These are phyloP conservation scores for Tricholoma sp. DNA, from an alignment of 768 basidiomycete genomes.

Conservation along the genomic window DNA sequence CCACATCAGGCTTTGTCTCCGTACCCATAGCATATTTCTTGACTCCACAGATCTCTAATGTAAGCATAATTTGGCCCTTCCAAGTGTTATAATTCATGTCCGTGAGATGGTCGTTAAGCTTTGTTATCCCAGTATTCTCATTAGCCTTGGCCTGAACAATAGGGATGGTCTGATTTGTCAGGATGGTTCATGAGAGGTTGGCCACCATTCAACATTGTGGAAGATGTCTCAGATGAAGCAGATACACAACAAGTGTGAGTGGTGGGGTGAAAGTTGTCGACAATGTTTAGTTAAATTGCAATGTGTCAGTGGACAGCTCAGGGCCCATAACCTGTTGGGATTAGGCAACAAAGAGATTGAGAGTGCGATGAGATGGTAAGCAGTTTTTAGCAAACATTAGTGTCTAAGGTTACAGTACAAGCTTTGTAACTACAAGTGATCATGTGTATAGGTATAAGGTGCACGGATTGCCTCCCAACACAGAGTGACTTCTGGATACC, in stretches of 20 bases:
- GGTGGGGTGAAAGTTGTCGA: neutral
- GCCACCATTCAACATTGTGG: neutral
- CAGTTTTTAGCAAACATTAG: no score
- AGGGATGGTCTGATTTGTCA: neutral
- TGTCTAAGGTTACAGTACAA: no score
- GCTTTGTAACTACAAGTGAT: no score
- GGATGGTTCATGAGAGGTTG: neutral
- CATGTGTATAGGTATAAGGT: no score
- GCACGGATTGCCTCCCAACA: no score
- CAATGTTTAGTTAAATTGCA: neutral
- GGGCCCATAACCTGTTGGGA: neutral
- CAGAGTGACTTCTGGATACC: no score
- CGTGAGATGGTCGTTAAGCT: neutral
- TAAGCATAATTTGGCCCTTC: neutral
- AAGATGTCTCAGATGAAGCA: neutral
- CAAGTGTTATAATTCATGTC: neutral
- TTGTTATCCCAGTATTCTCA: neutral
- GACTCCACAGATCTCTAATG: neutral
- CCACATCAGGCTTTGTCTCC: neutral
- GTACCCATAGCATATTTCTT: neutral
- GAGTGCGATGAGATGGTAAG: no score
- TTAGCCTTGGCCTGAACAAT: neutral
- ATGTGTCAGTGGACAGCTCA: neutral
- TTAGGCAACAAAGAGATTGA: neutral
- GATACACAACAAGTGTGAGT: neutral